phyloP scores from a whole-genome alignment of 140 eudicot species.

The Senecio squalidus region DNA sequence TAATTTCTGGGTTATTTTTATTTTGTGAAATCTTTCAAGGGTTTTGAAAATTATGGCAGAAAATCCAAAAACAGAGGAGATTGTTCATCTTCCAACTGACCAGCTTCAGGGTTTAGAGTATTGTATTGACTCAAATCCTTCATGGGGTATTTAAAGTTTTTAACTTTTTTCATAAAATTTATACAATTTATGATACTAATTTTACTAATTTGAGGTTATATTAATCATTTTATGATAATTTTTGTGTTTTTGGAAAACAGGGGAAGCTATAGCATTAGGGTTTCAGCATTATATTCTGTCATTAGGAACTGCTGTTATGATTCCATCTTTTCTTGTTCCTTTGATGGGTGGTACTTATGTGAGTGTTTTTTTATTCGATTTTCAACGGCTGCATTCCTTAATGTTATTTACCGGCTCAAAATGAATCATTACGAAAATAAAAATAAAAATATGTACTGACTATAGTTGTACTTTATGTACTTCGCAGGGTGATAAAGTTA shows the following conservation, averaged over 20 bases:
- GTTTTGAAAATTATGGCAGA: constrained; percentile 49
- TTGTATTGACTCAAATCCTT: constrained; percentile 98
- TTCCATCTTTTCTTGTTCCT: constrained; percentile 93
- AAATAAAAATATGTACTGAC: constrained; percentile 1
- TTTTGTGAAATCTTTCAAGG: constrained; percentile 2
- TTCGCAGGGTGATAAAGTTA: constrained; percentile 85
- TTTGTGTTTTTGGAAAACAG: constrained; percentile 43
- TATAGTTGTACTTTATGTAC: background rate
- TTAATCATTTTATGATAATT: background rate
- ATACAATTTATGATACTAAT: background rate
- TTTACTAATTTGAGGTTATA: constrained; percentile 9
- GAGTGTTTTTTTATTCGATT: constrained; percentile 23
- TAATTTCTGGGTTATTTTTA: constrained; percentile 8
- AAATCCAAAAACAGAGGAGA: constrained; percentile 89
- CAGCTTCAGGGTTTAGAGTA: constrained; percentile 98
- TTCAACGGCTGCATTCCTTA: no score
- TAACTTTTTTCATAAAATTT: constrained; percentile 3
- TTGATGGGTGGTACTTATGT: constrained; percentile 96
- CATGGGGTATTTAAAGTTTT: constrained; percentile 73
- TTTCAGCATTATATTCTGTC: constrained; percentile 96
- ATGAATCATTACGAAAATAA: no score
- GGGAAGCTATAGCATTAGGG: constrained; percentile 87
- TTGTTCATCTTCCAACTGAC: constrained; percentile 96
- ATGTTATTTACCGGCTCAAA: no score
- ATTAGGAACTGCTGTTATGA: constrained; percentile 98